Percentiles rank a stretch among this genome's conserved stretches.
phyloP scores from a whole-genome alignment of 2,329 filamentous ascomycete species.

The Colletotrichum graminicola region DNA sequence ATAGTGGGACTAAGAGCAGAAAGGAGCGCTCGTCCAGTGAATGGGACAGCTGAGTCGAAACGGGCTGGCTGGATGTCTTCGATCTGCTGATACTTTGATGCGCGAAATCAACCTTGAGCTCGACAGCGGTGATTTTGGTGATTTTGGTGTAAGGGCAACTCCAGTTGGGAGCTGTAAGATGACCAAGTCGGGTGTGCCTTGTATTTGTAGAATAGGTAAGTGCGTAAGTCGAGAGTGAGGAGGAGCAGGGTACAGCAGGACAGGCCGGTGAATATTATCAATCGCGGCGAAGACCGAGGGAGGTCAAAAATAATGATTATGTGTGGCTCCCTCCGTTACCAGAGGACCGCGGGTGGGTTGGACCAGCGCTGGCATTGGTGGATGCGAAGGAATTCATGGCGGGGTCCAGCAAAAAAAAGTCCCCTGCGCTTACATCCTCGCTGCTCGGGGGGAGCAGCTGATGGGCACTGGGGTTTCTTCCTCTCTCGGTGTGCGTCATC shows the following conservation, averaged over 20 bases:
- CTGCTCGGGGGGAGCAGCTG: not conserved
- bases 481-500: conserved; percentile 39
- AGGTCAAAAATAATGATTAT: conserved; percentile 40
- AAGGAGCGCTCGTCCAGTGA: conserved; percentile 1
- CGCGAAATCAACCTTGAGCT: not conserved
- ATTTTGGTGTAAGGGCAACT: not conserved
- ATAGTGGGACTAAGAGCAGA: not conserved
- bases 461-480: conserved; percentile 16
- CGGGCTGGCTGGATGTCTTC: not conserved
- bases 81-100: not conserved
- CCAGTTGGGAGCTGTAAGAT: not conserved
- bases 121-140: not conserved
- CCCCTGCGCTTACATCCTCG: not conserved
- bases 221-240: not conserved
- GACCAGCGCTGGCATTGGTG: conserved; percentile 34
- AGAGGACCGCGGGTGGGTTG: conserved; percentile 21
- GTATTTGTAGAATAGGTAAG: not conserved
- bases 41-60: not conserved
- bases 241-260: not conserved
- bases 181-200: not conserved
- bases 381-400: conserved; percentile 23
- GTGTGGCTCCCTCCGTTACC: conserved; percentile 29
- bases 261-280: conserved; percentile 20
- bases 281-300: conserved; percentile 25
- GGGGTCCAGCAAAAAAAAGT: conserved; percentile 22